Base-by-base conservation (phyloP, 352 stramenopile genomes). In the Aphanomyces invadans region DNA sequence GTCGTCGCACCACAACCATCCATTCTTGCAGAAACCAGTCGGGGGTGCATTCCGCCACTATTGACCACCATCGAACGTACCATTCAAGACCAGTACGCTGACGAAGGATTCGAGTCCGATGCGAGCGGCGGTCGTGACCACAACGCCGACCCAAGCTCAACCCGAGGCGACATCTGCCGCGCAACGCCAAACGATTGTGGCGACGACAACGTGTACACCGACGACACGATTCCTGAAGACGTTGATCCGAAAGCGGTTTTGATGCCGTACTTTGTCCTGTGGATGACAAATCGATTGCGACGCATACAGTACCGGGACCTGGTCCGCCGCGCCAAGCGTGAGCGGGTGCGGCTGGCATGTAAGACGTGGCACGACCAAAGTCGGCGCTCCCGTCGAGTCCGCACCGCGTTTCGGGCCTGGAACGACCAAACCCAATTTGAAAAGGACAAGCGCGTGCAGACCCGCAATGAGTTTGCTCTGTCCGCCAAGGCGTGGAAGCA, bases 401-500 rank as follows among this genome's bases (percentile, higher is more conserved):
- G 60, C 2, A 19, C 26, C 2, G 60, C 60, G 17, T 67, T 67
- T 45, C 4, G 19, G 1, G 60, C 19, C 10, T 67, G 60, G 60
- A 11, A 19, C 31, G 32, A 46, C 29, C 10, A 51, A 59, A 26
- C 60, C 5, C 23, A 11, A 21, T 23, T 39, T 11, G 60, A 67
- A 28, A 12, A 32, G 26, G 25, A 9, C 15, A 59, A 56, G 36
- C 60, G 60, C 4, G 36, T 51, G n/a, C 42, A 56, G 44, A 49
- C 25, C 9, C 60, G 60, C 7, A 39, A 26, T 21, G 60, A 67
- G 46, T 67, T 67, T 59, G 60, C 60, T 1, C 42, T 42, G 11
- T 25, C 48, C 17, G 42, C 60, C 21, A 67, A 67, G 32, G 60
- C 60, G 31, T 67, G 60, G 60, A 67, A 67, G 49, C 28, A 67